These are phyloP conservation scores for Globisporangium heterothallicum DNA, from an alignment of 352 stramenopile species.

Conservation along the genomic window DNA sequence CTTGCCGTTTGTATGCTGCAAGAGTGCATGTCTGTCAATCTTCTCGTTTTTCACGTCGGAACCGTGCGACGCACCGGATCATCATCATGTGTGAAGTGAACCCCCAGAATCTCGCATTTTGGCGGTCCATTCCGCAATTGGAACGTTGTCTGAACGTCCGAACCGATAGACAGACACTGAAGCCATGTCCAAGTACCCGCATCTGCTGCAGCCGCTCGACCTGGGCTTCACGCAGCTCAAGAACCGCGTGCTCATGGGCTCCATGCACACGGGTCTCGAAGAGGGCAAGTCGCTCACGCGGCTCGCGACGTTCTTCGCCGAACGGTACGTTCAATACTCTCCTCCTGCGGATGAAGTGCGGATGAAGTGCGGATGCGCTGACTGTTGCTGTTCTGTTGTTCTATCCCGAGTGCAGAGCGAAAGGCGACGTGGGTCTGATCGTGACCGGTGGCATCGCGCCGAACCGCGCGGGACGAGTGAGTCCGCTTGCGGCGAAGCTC, in stretches of 20 bases:
- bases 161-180: constrained; percentile 1
- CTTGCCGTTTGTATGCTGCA: background rate
- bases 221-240: constrained; percentile 80
- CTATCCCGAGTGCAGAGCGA: constrained; percentile 39
- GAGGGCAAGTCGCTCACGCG: constrained; percentile 67
- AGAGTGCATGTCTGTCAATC: background rate
- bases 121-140: constrained; percentile 1
- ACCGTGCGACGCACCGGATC: too few species aligned
- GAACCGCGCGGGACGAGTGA: constrained; percentile 91
- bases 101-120: background rate
- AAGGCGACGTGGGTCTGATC: constrained; percentile 92
- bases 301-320: constrained; percentile 94
- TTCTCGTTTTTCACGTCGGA: background rate
- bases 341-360: background rate
- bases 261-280: constrained; percentile 91
- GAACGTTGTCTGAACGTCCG: background rate
- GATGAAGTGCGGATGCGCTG: background rate
- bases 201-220: constrained; percentile 74
- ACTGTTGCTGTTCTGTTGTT: background rate
- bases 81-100: background rate
- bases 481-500: constrained; percentile 92
- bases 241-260: constrained; percentile 88
- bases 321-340: constrained; percentile 43
- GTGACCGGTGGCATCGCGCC: constrained; percentile 92
- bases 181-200: constrained; percentile 64